These are phyloP conservation scores for Emiliania huxleyi DNA, from an alignment of 78 protist species.

Conservation along the genomic window DNA sequence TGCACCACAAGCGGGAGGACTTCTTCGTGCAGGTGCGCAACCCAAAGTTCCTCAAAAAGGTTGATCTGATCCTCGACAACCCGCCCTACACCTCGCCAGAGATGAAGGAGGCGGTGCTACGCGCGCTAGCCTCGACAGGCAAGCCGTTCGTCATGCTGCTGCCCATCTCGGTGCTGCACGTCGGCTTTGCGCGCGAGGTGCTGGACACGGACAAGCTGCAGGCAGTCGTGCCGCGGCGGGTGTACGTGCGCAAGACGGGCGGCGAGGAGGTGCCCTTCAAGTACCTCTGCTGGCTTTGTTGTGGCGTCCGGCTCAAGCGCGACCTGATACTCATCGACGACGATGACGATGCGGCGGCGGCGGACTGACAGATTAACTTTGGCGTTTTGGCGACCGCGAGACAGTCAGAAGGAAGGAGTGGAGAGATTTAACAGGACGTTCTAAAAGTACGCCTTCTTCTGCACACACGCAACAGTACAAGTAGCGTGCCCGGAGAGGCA, in stretches of 20 bases:
- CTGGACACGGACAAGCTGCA: neutral
- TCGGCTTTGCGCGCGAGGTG: neutral
- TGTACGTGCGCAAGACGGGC: neutral
- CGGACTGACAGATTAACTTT: too few relatives aligned
- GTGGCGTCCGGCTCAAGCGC: neutral
- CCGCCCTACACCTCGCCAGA: neutral
- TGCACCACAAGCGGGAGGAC: neutral
- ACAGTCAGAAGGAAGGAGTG: too few relatives aligned
- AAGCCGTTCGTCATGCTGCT: neutral
- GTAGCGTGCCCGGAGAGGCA: too few relatives aligned
- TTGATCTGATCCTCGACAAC: neutral
- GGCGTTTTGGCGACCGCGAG: too few relatives aligned
- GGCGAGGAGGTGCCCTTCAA: neutral
- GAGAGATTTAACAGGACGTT: too few relatives aligned
- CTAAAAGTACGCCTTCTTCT: too few relatives aligned
- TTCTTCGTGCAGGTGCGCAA: neutral
- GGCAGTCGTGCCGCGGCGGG: neutral
- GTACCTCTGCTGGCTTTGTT: constrained; percentile 2
- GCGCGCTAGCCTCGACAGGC: neutral
- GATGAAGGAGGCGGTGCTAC: neutral
- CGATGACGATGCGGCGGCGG: too few relatives aligned
- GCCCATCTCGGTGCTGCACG: neutral
- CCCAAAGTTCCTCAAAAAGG: neutral
- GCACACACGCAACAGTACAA: too few relatives aligned
- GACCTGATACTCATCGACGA: neutral